Evolutionary conservation across 106 monocot species (phyloP), one percentile per base, ranked within the genome.

Genomic region (Dioscorea alata): DNA sequence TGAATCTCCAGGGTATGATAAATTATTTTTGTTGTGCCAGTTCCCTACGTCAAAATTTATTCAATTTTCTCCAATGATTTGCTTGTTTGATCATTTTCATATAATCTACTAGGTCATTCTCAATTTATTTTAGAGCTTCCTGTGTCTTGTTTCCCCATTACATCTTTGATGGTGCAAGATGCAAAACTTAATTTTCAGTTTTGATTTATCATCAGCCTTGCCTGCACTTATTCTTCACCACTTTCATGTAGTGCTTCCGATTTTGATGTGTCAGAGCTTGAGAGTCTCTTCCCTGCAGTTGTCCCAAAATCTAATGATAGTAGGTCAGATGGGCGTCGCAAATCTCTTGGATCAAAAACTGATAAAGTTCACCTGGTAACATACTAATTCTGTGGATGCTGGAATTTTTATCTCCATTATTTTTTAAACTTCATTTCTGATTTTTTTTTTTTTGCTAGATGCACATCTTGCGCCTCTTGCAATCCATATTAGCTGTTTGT

Each of bases 321-420:
- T 42, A 92, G 86, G 60, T 80, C 90, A 57, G 89, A 86, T 17
- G 82, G 83, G 18, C 82, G 92, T 59, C 81, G 90, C 33, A 99
- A 99, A 72, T 99, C 99, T 53, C 78, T 90, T 76, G 93, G 99
- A 49, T 78, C 90, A 61, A 99, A 99, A 69, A 67, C 93, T 6
- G 99, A 99, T 31, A 93, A 85, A 93, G 99, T 99, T 67, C 93
- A 93, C 63, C 71, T 99, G 83, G 97, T 99, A 90, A 89, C 16
- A 42, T 68, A 33, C 61, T 59, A 28, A 21, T 42, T 42, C 42
- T 10, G 10, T 10, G 42, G 42, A 5, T 3, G 42, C 42, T 42
- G 6, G 42, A 42, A 42, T 42, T 42, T 42, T 42, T 10, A 42
- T 42, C 42, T 42, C 42, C 42, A 42, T 42, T 42, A 3, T 42